Evolutionary conservation across 2,329 filamentous ascomycete genomes (phyloP), one percentile per base, ranked within the genome.

Genomic region (Leptographium radiaticola): DNA sequence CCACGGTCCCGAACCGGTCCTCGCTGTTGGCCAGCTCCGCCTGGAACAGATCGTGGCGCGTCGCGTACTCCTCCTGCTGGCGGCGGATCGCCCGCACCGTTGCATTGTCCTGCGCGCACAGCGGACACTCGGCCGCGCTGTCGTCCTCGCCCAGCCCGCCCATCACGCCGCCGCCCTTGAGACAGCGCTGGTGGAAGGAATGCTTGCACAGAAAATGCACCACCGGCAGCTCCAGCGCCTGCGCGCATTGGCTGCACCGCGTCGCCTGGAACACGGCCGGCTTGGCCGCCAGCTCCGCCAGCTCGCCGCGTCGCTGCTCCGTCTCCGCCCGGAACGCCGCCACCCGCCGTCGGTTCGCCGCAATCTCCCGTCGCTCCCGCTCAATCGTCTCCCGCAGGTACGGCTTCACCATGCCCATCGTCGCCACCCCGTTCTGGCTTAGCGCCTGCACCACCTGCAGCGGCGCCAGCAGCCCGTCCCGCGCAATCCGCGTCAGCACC

Each of bases 181-280:
- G 71, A 67, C 91, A 98, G 47, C 87, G 78, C 70, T 95, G 88
- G 66, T 98, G 93, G 74, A 96, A 98, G 57, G 85, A 90, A 67
- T 98, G 93, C 67, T 95, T 95, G 73, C 93, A 98, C 58, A 98
- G 70, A 67, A 98, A 98, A 66, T 98, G 93, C 49, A 98, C 90
- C 0, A 84, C 87, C 0, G 93, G 93, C 13, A 97, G 74, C 59
- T 96, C 90, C 18, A 97, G 75, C 31, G 80, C 76, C 40, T 82
- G 79, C 16, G 81, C 82, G 66, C 93, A 98, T 51, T 86, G 83
- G 33, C 86, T 84, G 66, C 93, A 98, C 51, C 93, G 80, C 38
- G 89, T 90, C 0, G 89, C 84, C 66, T 94, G 88, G 74, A 98
- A 97, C 1, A 94, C 86, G 20, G 84, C 83, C 0, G 93, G 90